Evolutionary conservation across 1,284 basidiomycete genomes (phyloP).

Genomic region (Megacollybia platyphylla): DNA sequence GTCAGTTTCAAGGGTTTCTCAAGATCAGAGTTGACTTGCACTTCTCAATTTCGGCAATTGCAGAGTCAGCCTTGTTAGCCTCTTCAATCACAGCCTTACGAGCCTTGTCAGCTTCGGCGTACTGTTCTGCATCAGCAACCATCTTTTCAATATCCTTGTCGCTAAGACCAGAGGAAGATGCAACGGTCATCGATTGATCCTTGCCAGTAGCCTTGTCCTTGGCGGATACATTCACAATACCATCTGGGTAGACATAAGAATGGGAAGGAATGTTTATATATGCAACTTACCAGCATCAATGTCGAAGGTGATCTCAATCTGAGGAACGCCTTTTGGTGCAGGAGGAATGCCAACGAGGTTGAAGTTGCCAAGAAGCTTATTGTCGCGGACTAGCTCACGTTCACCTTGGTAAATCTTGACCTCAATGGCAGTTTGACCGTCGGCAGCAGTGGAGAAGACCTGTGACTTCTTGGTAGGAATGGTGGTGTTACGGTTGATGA

Average conservation of each 20-base stretch:
- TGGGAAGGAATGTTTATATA: neutral
- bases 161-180: slow-evolving; percentile 91
- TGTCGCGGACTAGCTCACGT: slow-evolving; percentile 94
- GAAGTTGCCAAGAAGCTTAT: slow-evolving; percentile 99
- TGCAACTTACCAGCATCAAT: slow-evolving; percentile 77
- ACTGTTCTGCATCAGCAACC: slow-evolving; percentile 91
- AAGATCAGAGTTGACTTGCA: slow-evolving; percentile 27
- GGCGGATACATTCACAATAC: slow-evolving; percentile 95
- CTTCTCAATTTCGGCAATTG: slow-evolving; percentile 94
- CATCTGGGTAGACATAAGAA: slow-evolving; percentile 32
- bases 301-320: slow-evolving; percentile 98
- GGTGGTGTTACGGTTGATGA: slow-evolving; percentile 94
- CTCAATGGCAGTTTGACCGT: slow-evolving; percentile 92
- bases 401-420: slow-evolving; percentile 99
- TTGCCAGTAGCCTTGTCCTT: slow-evolving; percentile 97
- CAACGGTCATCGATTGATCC: slow-evolving; percentile 96
- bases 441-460: slow-evolving; percentile 95
- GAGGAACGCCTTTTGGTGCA: slow-evolving; percentile 95
- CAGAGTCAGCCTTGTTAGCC: slow-evolving; percentile 93
- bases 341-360: slow-evolving; percentile 97
- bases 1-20: neutral
- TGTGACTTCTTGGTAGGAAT: slow-evolving; percentile 99
- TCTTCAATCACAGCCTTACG: slow-evolving; percentile 89
- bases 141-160: slow-evolving; percentile 98
- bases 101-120: slow-evolving; percentile 84